These are phyloP conservation scores for Orbilia blumenaviensis DNA, from an alignment of 2,329 filamentous ascomycete species.

Conservation along the genomic window DNA sequence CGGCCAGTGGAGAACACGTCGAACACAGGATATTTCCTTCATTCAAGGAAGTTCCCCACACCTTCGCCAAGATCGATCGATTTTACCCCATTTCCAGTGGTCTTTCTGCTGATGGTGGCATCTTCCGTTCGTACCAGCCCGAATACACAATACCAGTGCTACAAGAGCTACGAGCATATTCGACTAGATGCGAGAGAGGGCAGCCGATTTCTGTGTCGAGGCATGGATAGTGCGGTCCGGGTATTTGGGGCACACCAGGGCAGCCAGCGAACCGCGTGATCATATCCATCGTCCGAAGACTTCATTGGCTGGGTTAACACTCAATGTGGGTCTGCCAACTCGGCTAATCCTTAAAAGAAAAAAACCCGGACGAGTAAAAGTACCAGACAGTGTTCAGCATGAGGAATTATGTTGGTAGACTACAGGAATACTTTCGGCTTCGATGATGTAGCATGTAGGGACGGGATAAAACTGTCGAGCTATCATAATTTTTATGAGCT, in stretches of 20 bases:
- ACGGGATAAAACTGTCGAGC: not conserved
- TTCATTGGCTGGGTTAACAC: constrained; percentile 35
- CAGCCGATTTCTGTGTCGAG: constrained; percentile 38
- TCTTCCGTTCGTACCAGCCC: constrained; percentile 13
- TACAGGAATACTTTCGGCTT: not conserved
- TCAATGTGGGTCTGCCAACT: constrained; percentile 22
- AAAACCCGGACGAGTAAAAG: not conserved
- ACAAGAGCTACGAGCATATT: too few relatives aligned
- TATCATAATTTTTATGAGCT: constrained; percentile 3
- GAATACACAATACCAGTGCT: too few relatives aligned
- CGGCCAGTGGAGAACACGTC: constrained; percentile 16
- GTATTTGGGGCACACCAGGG: constrained; percentile 47
- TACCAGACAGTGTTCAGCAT: not conserved
- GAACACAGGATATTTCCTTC: constrained; percentile 7
- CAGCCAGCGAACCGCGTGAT: constrained; percentile 43
- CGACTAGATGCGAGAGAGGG: constrained; percentile 6
- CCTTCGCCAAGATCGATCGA: constrained; percentile 45
- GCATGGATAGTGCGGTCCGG: constrained; percentile 50
- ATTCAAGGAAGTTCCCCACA: constrained; percentile 40
- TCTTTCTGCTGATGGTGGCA: constrained; percentile 18
- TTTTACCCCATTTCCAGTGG: constrained; percentile 33
- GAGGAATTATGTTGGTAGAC: not conserved
- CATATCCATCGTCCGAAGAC: constrained; percentile 49
- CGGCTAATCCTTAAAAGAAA: constrained; percentile 46
- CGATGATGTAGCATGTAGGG: not conserved